Conservation (phyloP, 2,329 filamentous ascomycete species). For the Geosmithia putterillii region DNA sequence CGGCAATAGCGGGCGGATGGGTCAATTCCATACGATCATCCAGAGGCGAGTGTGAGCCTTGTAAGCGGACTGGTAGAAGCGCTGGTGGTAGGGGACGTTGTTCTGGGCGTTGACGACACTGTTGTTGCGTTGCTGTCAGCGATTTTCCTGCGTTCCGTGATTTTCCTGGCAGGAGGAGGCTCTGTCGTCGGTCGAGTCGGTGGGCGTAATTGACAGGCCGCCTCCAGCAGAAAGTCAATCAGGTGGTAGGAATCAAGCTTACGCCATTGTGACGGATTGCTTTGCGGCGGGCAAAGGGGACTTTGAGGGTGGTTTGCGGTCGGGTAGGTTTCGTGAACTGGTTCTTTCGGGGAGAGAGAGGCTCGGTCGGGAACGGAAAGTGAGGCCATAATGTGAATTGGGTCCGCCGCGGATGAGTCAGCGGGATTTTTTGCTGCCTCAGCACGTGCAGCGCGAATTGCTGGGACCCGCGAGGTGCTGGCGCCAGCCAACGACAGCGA, state of each 20-base stretch:
- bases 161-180: not conserved
- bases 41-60: slow-evolving; percentile 57
- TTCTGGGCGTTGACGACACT: slow-evolving; percentile 61
- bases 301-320: slow-evolving; percentile 4
- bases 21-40: slow-evolving; percentile 52
- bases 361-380: slow-evolving; percentile 12
- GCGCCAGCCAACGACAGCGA: not conserved
- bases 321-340: slow-evolving; percentile 6
- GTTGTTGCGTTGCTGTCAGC: slow-evolving; percentile 2
- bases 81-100: slow-evolving; percentile 64
- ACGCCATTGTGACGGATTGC: slow-evolving; percentile 27
- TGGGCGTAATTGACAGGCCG: not conserved
- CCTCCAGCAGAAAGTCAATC: not conserved
- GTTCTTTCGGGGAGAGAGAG: not conserved
- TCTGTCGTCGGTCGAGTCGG: not conserved
- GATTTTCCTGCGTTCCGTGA: not conserved
- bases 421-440: not conserved
- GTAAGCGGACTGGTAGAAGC: slow-evolving; percentile 62
- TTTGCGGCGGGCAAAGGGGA: slow-evolving; percentile 8
- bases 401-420: slow-evolving; percentile 8
- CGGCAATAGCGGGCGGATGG: slow-evolving; percentile 4
- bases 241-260: slow-evolving; percentile 10
- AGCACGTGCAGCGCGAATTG: not conserved
- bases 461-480: not conserved
- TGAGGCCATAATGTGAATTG: slow-evolving; percentile 25